Percentiles rank a stretch among this genome's conserved stretches.
Conservation (phyloP, 768 basidiomycete species). For the Porphyrellus cyaneotinctus region DNA sequence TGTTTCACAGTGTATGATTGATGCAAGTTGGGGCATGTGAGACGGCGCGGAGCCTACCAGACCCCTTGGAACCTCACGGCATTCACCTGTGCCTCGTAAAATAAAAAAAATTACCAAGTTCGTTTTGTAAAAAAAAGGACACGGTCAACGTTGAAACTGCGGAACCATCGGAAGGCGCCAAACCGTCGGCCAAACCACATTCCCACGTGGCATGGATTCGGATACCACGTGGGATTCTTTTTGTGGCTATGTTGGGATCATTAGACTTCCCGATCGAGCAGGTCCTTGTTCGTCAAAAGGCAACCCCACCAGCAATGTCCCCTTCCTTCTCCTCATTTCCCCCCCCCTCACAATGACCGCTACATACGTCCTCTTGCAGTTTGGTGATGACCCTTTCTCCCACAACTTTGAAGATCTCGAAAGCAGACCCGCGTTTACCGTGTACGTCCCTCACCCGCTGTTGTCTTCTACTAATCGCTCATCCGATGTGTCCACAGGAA, state of each 20-base stretch:
- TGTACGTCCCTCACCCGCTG: slow-evolving; percentile 43
- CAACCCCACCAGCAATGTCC: slow-evolving; percentile 9
- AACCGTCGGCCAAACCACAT: slow-evolving; percentile 12
- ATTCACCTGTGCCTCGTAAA: background rate
- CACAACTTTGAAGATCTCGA: slow-evolving; percentile 62
- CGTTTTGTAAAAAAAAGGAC: background rate
- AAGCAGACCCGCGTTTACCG: slow-evolving; percentile 58
- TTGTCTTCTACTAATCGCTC: background rate
- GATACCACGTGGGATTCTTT: slow-evolving; percentile 30
- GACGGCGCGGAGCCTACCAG: background rate
- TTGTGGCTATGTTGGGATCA: slow-evolving; percentile 30
- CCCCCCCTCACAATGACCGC: slow-evolving; percentile 30
- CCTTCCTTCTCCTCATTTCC: slow-evolving; percentile 17
- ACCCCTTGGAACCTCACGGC: too few relatives aligned
- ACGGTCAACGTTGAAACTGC: slow-evolving; percentile 11
- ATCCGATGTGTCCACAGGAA: slow-evolving; percentile 11
- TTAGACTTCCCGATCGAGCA: slow-evolving; percentile 37
- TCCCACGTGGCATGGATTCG: slow-evolving; percentile 36
- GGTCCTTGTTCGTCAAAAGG: slow-evolving; percentile 40
- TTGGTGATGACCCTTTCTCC: slow-evolving; percentile 58
- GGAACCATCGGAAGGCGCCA: slow-evolving; percentile 9
- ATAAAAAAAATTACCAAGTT: background rate
- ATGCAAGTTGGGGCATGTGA: background rate
- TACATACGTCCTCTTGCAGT: slow-evolving; percentile 56
- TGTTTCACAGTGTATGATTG: slow-evolving; percentile 39